Evolutionary conservation across 345 rosid species (phyloP).

Genomic region (Lumnitzera racemosa): DNA sequence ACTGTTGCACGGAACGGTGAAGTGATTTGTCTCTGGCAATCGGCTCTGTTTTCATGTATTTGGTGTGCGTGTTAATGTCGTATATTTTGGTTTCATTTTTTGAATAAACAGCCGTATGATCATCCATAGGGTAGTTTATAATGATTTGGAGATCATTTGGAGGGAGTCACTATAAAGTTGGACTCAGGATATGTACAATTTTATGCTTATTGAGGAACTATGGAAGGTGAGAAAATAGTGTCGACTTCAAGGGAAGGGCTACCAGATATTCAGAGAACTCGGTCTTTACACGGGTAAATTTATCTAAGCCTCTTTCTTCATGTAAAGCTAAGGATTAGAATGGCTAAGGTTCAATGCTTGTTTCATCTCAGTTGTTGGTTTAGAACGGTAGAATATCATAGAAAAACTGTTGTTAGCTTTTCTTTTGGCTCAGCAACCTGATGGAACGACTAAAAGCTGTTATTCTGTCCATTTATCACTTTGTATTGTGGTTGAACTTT

Average conservation of each 20-base stretch:
- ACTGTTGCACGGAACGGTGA: too few species aligned
- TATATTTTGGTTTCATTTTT: not conserved
- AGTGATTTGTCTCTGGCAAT: too few species aligned
- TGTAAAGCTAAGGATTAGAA: not conserved
- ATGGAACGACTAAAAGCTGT: too few species aligned
- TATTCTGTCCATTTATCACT: too few species aligned
- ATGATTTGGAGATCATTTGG: slow-evolving; percentile 37
- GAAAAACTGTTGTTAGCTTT: too few species aligned
- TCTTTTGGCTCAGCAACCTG: too few species aligned
- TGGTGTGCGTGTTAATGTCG: too few species aligned
- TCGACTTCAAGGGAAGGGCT: slow-evolving; percentile 54
- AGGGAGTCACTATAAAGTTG: slow-evolving; percentile 38
- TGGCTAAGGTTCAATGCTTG: not conserved
- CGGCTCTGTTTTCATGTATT: too few species aligned
- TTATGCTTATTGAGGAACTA: slow-evolving; percentile 32
- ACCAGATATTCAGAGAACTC: slow-evolving; percentile 40
- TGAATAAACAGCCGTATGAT: not conserved
- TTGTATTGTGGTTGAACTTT: too few species aligned
- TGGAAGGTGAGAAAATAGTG: slow-evolving; percentile 65
- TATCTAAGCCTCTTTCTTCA: slow-evolving; percentile 1
- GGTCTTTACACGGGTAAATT: slow-evolving; percentile 64
- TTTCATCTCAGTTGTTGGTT: too few species aligned
- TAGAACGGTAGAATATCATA: too few species aligned
- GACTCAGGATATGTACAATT: slow-evolving; percentile 45
- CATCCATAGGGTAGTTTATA: slow-evolving; percentile 3